Conservation (phyloP, 306 rosid genomes). For the Dalbergia oliveri region DNA sequence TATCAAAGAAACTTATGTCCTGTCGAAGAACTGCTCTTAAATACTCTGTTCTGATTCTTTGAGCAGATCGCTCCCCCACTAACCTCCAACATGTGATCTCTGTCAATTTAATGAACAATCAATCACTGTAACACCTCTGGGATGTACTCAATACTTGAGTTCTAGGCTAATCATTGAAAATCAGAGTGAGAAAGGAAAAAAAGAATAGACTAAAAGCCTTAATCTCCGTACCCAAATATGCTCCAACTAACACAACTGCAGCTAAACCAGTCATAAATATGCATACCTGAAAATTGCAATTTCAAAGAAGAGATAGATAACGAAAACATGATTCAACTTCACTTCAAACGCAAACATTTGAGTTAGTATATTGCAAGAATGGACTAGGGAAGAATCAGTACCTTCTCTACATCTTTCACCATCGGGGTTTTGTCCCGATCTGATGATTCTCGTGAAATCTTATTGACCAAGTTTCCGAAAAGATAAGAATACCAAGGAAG, state of each 20-base stretch:
- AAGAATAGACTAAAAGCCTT: slow-evolving; percentile 5
- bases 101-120: slow-evolving; percentile 51
- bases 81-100: slow-evolving; percentile 96
- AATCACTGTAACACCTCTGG: slow-evolving; percentile 15
- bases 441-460: slow-evolving; percentile 60
- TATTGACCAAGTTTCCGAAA: slow-evolving; percentile 74
- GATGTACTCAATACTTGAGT: neutral
- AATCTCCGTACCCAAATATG: slow-evolving; percentile 75
- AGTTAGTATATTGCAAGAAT: neutral
- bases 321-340: slow-evolving; percentile 19
- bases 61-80: slow-evolving; percentile 90
- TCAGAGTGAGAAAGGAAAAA: neutral
- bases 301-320: neutral
- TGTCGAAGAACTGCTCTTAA: slow-evolving; percentile 81
- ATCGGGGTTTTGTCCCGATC: slow-evolving; percentile 45
- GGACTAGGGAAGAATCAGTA: slow-evolving; percentile 18
- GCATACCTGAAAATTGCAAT: slow-evolving; percentile 69
- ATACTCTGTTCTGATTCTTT: slow-evolving; percentile 79
- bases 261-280: slow-evolving; percentile 73
- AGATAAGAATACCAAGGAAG: slow-evolving; percentile 86
- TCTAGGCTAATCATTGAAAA: neutral
- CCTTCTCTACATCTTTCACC: slow-evolving; percentile 71
- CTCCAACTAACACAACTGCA: slow-evolving; percentile 79
- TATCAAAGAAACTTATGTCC: slow-evolving; percentile 76
- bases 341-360: neutral